These are phyloP conservation scores for Neospora caninum DNA, from an alignment of 169 alveolate species.

Conservation along the genomic window DNA sequence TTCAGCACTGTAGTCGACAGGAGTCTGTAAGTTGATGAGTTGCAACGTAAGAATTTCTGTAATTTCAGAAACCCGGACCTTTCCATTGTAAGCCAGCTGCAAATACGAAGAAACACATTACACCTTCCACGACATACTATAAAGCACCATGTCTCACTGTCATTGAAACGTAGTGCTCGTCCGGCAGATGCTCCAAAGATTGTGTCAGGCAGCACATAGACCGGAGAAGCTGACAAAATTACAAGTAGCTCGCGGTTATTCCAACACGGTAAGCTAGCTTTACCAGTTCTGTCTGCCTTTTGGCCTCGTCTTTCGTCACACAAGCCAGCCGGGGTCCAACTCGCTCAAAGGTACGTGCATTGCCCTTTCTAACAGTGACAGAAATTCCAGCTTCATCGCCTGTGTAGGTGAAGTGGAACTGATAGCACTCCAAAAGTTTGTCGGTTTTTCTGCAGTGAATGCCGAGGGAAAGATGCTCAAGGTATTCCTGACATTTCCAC, in stretches of 20 bases:
- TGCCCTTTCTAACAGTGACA: background rate
- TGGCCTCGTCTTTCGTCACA: slow-evolving; percentile 54
- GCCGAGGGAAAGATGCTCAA: slow-evolving; percentile 42
- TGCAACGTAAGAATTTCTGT: background rate
- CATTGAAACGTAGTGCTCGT: slow-evolving; percentile 49
- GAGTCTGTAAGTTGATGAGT: slow-evolving; percentile 16
- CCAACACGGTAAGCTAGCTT: background rate
- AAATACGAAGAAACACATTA: background rate
- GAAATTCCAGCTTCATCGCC: slow-evolving; percentile 9
- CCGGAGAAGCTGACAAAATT: slow-evolving; percentile 38
- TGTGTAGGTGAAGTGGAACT: slow-evolving; percentile 45
- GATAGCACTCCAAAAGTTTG: slow-evolving; percentile 41
- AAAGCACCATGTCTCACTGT: background rate
- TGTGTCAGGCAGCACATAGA: slow-evolving; percentile 51
- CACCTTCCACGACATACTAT: background rate
- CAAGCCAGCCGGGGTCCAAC: background rate
- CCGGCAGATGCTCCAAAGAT: slow-evolving; percentile 50
- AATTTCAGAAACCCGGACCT: background rate
- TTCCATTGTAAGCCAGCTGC: slow-evolving; percentile 41
- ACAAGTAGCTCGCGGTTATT: background rate
- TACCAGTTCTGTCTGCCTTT: slow-evolving; percentile 56
- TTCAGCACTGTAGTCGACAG: slow-evolving; percentile 3
- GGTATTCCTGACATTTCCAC: slow-evolving; percentile 30
- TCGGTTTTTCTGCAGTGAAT: slow-evolving; percentile 42
- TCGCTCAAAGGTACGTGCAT: background rate